Evolutionary conservation across 805 yeast species (phyloP).

Genomic region (Nakazawaea siamensis): DNA sequence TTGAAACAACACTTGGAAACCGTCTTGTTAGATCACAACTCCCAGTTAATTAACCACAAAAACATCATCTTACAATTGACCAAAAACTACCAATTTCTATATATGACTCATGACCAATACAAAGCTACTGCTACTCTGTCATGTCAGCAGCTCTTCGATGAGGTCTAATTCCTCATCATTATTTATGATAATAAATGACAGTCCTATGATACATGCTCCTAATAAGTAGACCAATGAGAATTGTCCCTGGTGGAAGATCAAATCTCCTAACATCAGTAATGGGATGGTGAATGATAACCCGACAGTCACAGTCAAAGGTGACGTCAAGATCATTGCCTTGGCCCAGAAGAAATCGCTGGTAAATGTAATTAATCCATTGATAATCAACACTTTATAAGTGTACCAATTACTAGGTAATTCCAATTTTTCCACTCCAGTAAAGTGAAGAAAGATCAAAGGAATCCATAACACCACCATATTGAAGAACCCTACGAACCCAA

Average conservation of each 20-base stretch:
- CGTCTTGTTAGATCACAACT: background rate
- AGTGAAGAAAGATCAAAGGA: conserved; percentile 55
- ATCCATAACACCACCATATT: conserved; percentile 80
- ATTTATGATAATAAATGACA: conserved; percentile 80
- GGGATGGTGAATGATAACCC: conserved; percentile 93
- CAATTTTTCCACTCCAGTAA: conserved; percentile 57
- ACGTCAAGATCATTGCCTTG: conserved; percentile 84
- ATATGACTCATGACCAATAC: background rate
- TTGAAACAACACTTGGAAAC: background rate
- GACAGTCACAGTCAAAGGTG: conserved; percentile 92
- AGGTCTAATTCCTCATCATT: conserved; percentile 63
- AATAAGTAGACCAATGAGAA: conserved; percentile 56
- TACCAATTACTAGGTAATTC: conserved; percentile 54
- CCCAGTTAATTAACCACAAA: background rate
- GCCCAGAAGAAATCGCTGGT: conserved; percentile 95
- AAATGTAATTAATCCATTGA: conserved; percentile 74
- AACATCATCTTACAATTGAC: conserved; percentile 1
- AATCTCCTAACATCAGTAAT: conserved; percentile 87
- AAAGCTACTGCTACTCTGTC: too few relatives aligned
- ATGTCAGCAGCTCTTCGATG: too few relatives aligned
- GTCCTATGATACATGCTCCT: conserved; percentile 76
- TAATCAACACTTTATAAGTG: conserved; percentile 43
- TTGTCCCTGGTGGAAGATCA: conserved; percentile 56
- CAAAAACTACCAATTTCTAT: background rate
- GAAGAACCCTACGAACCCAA: conserved; percentile 91